Evolutionary conservation across 176 grass and related monocot species (phyloP).

Genomic region (Juncus effusus): DNA sequence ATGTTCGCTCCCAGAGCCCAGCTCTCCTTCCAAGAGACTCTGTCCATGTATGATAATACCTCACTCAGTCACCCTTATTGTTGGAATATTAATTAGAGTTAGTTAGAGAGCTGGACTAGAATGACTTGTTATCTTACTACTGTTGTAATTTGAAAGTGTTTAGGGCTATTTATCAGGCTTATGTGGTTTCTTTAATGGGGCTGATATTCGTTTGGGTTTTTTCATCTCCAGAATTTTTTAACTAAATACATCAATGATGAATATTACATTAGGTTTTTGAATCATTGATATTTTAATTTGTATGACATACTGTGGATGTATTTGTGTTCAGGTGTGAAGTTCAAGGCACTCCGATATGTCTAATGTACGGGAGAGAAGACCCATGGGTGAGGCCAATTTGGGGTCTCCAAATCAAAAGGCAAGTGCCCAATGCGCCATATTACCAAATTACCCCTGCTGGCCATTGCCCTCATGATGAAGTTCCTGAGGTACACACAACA

Average conservation of each 20-base stretch:
- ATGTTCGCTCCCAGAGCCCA: slow-evolving; percentile 87
- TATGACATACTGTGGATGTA: slow-evolving; percentile 12
- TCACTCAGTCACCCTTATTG: neutral
- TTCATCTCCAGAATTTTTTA: too few species aligned
- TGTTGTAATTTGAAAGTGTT: too few species aligned
- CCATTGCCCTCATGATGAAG: slow-evolving; percentile 97
- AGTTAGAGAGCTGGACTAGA: too few species aligned
- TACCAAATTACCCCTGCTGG: slow-evolving; percentile 95
- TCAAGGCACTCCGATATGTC: slow-evolving; percentile 63
- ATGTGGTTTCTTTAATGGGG: too few species aligned
- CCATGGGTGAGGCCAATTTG: slow-evolving; percentile 92
- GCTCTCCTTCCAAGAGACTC: slow-evolving; percentile 73
- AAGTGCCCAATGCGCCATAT: slow-evolving; percentile 78
- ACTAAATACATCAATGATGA: too few species aligned
- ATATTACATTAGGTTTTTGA: neutral
- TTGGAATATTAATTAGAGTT: neutral
- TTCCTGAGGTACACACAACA: slow-evolving; percentile 77
- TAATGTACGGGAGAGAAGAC: slow-evolving; percentile 98
- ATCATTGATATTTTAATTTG: neutral
- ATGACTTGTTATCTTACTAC: too few species aligned
- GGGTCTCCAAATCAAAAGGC: slow-evolving; percentile 72
- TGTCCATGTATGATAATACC: slow-evolving; percentile 37
- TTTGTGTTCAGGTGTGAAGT: slow-evolving; percentile 53
- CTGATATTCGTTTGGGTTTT: too few species aligned
- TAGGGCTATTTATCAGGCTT: too few species aligned